Base-by-base conservation (phyloP, 176 grass and related monocot genomes). In the Panicum miliaceum region DNA sequence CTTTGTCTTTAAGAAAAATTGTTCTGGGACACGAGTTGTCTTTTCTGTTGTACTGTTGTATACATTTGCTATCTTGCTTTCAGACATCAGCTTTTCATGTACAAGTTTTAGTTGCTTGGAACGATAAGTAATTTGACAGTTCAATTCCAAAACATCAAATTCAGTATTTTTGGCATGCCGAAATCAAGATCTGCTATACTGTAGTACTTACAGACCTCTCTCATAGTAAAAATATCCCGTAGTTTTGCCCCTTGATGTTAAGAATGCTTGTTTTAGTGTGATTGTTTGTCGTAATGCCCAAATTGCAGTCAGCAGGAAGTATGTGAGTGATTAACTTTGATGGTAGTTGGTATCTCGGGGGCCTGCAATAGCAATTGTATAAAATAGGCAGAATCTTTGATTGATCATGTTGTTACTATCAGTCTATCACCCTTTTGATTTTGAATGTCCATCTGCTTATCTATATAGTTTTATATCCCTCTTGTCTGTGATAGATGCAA, bases 391-490 rank as follows among this genome's bases (percentile, higher is more conserved):
- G 19, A 45, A 41, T 77, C 23, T 64, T 71, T 37, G 46, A 57
- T 79, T 78, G 56, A 54, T 88, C 46, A 73, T 58, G 58, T 35
- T 79, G 57, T 6, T 56, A 3, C 12, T 16, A 22, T 60, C 42
- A 45, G 42, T 45, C 6, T 53, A 53, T 53, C 64, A 83, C 64
- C 68, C 23, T 8, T 15, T 77, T 77, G 52, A 73, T 29, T 79
- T 48, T 64, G 16, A 47, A 79, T 43, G 15, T 20, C 9, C 76
- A 64, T 64, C 15, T 48, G 40, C 26, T 79, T 65, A 53, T 84
- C 54, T 83, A 27, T 83, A 27, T 76, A 41, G 22, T 42, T 77
- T 61, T 15, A 70, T 76, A 78, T 46, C 80, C 4, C 41, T 72
- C 22, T 19, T 45, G 7, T 53, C 25, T 41, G 12, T 0, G 14